Conservation (phyloP, 768 basidiomycete genomes). For the Lentinula guzmanii region DNA sequence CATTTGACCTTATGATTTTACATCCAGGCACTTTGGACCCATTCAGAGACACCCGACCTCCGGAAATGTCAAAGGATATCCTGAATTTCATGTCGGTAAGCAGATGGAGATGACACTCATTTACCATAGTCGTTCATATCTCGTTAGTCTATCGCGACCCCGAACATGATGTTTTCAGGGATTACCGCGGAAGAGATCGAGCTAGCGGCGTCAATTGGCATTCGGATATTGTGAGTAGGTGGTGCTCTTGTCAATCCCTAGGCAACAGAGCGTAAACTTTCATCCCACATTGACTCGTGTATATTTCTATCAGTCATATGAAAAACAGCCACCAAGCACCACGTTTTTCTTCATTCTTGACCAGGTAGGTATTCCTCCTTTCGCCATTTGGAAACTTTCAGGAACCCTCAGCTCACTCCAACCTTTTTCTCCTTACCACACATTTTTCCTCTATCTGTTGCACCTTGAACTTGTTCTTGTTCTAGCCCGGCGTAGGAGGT, state of each 20-base stretch:
- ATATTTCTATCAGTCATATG: conserved; percentile 35
- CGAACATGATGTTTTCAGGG: conserved; percentile 33
- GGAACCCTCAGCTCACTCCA: not conserved
- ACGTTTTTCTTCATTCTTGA: conserved; percentile 55
- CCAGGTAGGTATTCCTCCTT: conserved; percentile 8
- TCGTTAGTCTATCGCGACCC: conserved; percentile 44
- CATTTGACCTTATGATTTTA: not conserved
- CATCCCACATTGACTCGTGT: not conserved
- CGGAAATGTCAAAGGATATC: conserved; percentile 48
- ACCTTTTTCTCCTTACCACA: not conserved
- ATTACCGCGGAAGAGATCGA: conserved; percentile 36
- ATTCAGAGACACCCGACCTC: conserved; percentile 42
- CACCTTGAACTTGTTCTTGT: not conserved
- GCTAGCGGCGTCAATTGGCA: conserved; percentile 43
- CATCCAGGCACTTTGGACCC: conserved; percentile 34
- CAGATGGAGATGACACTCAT: not conserved
- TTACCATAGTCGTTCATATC: not conserved
- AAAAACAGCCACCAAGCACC: conserved; percentile 48
- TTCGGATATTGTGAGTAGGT: conserved; percentile 41
- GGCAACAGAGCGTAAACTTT: not conserved
- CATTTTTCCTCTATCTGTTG: not conserved
- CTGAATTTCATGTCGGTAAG: conserved; percentile 54
- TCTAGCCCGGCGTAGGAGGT: conserved; percentile 34
- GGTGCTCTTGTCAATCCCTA: not conserved
- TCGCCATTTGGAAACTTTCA: not conserved